Percentiles rank a stretch among this genome's conserved stretches.
These are phyloP conservation scores for Mycena vulgaris DNA, from an alignment of 768 basidiomycete genomes.

Conservation along the genomic window DNA sequence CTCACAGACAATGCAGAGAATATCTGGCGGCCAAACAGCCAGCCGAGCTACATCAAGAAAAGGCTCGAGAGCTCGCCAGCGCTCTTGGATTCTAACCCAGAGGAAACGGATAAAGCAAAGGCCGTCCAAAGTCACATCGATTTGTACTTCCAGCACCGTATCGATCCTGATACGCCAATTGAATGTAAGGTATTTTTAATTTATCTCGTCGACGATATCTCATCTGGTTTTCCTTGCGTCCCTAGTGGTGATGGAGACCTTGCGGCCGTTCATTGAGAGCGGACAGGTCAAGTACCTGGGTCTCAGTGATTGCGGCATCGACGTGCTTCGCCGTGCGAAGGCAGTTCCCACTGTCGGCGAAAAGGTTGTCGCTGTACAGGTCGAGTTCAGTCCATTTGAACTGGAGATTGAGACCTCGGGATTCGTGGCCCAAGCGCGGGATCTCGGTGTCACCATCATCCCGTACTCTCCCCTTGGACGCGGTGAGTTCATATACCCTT, in stretches of 20 bases:
- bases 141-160: conserved; percentile 46
- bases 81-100: neutral
- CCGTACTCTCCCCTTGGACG: conserved; percentile 50
- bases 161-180: conserved; percentile 34
- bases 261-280: conserved; percentile 33
- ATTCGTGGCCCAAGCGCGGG: conserved; percentile 38
- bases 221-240: too few species aligned
- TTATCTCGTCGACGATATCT: neutral
- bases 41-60: conserved; percentile 47
- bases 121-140: conserved; percentile 46
- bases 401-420: conserved; percentile 33
- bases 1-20: conserved; percentile 19
- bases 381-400: conserved; percentile 44
- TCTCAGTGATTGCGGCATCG: conserved; percentile 45
- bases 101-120: conserved; percentile 10
- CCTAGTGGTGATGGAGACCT: conserved; percentile 39
- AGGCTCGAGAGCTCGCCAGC: conserved; percentile 47
- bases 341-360: conserved; percentile 42
- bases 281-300: conserved; percentile 48
- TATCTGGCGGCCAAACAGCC: conserved; percentile 44
- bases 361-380: conserved; percentile 42
- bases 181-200: conserved; percentile 24
- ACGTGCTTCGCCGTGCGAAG: conserved; percentile 44
- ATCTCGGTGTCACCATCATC: conserved; percentile 46
- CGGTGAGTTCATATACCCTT: conserved; percentile 30